A percentile compares a stretch with the other conserved stretches of the same genome.
Conservation (phyloP, 2,329 filamentous ascomycete genomes). For the Diaporthe caulivora region DNA sequence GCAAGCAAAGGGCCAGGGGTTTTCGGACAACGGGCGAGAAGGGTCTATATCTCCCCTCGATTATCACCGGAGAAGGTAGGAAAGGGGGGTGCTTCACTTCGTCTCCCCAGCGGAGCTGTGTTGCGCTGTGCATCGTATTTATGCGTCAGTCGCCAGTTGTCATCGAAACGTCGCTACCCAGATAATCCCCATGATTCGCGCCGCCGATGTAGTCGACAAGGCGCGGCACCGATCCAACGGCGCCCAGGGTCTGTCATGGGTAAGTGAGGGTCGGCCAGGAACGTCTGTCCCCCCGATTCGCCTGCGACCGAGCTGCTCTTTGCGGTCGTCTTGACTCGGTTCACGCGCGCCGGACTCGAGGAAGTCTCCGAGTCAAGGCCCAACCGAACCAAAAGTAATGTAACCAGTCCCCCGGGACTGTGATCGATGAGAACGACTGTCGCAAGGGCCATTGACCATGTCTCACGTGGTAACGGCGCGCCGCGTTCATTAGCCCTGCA, state of each 20-base stretch:
- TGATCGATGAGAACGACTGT: background rate
- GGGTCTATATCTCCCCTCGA: background rate
- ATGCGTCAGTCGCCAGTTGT: background rate
- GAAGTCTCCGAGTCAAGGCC: background rate
- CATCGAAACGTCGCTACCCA: conserved; percentile 10
- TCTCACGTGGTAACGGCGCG: conserved; percentile 5
- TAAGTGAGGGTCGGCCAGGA: background rate
- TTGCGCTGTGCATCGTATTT: background rate
- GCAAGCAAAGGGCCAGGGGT: background rate
- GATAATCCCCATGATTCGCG: background rate
- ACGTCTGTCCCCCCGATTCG: background rate
- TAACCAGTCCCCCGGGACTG: background rate
- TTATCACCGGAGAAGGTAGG: background rate
- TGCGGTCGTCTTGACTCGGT: background rate
- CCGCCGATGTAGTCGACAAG: background rate
- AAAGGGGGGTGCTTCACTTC: conserved; percentile 3
- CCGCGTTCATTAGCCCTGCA: background rate
- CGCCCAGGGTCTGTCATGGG: background rate
- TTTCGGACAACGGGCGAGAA: conserved; percentile 12
- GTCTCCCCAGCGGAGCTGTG: background rate
- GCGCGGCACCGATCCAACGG: conserved; percentile 1
- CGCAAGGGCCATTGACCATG: background rate
- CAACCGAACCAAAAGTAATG: background rate
- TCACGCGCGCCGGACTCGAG: background rate
- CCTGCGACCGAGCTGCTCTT: background rate